phyloP scores from a whole-genome alignment of 2,329 filamentous ascomycete genomes.

The Leptographium procerum region DNA sequence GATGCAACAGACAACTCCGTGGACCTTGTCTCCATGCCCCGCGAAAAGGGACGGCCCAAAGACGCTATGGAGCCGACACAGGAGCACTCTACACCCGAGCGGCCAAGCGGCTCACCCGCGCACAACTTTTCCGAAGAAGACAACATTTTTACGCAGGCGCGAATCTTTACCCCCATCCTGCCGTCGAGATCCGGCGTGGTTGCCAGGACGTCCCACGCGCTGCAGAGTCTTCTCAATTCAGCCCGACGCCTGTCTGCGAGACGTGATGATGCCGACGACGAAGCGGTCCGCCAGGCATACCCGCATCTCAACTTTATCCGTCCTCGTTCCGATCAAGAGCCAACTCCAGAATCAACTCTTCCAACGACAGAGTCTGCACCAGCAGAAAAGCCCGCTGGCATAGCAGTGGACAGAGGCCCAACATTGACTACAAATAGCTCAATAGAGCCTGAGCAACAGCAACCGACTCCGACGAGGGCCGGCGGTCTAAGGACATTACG shows the following conservation, averaged over 20 bases:
- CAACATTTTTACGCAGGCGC: constrained; percentile 21
- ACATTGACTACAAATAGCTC: background rate
- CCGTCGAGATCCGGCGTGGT: constrained; percentile 2
- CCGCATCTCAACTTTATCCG: constrained; percentile 11
- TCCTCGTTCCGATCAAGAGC: background rate
- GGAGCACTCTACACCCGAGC: background rate
- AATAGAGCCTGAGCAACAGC: background rate
- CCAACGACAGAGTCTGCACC: background rate
- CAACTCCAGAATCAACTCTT: background rate
- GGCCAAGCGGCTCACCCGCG: constrained; percentile 5
- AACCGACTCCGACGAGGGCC: no score
- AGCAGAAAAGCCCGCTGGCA: background rate
- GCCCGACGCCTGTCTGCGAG: constrained; percentile 3
- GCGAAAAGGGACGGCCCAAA: background rate
- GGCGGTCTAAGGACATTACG: background rate
- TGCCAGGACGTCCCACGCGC: constrained; percentile 8
- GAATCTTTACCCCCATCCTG: constrained; percentile 17
- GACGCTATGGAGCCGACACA: background rate
- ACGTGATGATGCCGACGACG: constrained; percentile 7
- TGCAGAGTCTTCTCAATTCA: constrained; percentile 11
- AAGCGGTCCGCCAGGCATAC: constrained; percentile 9
- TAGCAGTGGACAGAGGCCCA: background rate
- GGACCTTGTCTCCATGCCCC: background rate
- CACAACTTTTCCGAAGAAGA: constrained; percentile 25
- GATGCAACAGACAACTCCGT: background rate